Base-by-base conservation (phyloP, 116 monocot species). In the Iris pallida region DNA sequence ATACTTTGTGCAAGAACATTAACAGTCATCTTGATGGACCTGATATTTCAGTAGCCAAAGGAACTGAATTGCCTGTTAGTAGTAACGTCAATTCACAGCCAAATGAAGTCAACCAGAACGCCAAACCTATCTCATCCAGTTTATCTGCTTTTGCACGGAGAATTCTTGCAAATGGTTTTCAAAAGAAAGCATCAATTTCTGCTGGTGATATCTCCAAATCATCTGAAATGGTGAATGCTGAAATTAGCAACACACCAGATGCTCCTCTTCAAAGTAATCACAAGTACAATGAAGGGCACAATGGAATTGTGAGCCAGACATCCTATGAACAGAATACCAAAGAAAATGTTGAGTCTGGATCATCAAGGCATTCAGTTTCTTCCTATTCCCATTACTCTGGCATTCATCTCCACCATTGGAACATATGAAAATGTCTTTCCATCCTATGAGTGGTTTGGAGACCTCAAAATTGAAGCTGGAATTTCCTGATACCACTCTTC, bases 391-490 rank as follows among this genome's bases (percentile, higher is more conserved):
- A 49, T 53, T 71, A 63, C 47, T 75, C 73, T 73, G 78, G 61
- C 61, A 81, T 66, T 82, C 84, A 18, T 95, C 95, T 61, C 94
- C 93, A 12, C 94, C 94, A 55, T 75, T 99, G 58, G 86, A 99
- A 56, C 81, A 84, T 58, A 99, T 99, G 94, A 93, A 99, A 74
- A 83, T 99, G 19, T 90, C 93, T 52, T 91, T 84, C 48, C 81
- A 84, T 54, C 99, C 99, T 47, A 77, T 90, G 72, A 88, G 86
- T 82, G 70, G 80, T 30, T 68, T 66, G 16, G 82, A 75, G 42
- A 60, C 66, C 51, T 88, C 86, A 43, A 85, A 78, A 65, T 20
- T 90, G 71, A 88, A 86, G 73, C 58, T 88, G 62, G 80, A 90
- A 57, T 86, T 85, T 68, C 70, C 83, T 16, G 68, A 75, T 72